Evolutionary conservation across 2,329 filamentous ascomycete genomes (phyloP).

Genomic region (Myriosclerotinia duriaeana): DNA sequence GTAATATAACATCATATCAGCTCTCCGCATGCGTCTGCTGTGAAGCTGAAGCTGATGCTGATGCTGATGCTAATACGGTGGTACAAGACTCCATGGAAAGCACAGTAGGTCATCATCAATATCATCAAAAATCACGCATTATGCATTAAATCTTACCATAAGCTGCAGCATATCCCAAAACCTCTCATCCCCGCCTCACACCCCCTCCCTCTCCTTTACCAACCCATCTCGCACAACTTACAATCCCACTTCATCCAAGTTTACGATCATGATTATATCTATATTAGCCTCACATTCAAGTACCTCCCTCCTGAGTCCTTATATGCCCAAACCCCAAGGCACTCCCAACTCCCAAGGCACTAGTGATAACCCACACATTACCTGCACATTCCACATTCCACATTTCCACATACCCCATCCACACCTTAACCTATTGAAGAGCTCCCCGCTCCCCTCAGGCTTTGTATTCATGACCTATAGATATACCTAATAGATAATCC

Average conservation of each 20-base stretch:
- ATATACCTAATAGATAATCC: no score
- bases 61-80: not conserved
- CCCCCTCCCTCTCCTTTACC: not conserved
- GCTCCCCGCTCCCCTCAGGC: no score
- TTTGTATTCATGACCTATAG: no score
- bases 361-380: no score
- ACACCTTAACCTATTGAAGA: no score
- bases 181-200: not conserved
- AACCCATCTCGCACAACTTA: not conserved
- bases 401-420: no score
- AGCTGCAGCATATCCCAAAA: not conserved
- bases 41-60: slow-evolving; percentile 1
- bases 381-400: no score
- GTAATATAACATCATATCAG: not conserved
- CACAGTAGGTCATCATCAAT: not conserved
- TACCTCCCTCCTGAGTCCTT: not conserved
- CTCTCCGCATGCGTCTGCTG: not conserved
- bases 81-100: not conserved
- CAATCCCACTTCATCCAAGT: no score
- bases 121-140: not conserved
- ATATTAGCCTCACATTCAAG: not conserved
- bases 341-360: no score
- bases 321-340: no score
- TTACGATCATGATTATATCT: no score
- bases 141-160: not conserved